A percentile compares a stretch with the other conserved stretches of the same genome.
These are phyloP conservation scores for Agrostemma githago DNA, from an alignment of 148 eudicot genomes.

Conservation along the genomic window DNA sequence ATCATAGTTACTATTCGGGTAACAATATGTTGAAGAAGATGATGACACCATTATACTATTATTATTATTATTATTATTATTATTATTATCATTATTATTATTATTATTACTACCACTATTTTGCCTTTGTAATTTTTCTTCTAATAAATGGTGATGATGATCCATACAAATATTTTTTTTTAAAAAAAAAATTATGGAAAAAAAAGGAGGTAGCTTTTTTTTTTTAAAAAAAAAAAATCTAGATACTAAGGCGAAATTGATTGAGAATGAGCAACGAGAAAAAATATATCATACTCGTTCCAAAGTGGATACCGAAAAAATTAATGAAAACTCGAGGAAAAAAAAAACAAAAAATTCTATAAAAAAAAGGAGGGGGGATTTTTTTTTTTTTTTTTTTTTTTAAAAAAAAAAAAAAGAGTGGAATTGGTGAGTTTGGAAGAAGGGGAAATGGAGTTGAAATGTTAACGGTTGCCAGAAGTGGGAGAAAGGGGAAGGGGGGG, in stretches of 20 bases:
- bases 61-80: slow-evolving; percentile 14
- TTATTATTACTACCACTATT: slow-evolving; percentile 11
- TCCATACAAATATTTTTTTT: slow-evolving; percentile 15
- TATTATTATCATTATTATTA: not conserved
- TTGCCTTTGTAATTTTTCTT: slow-evolving; percentile 27
- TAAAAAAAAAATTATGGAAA: not conserved
- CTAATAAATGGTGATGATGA: slow-evolving; percentile 22
- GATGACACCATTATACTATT: slow-evolving; percentile 32
- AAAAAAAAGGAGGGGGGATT: slow-evolving; percentile 9
- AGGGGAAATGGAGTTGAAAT: slow-evolving; percentile 23
- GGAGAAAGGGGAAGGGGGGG: slow-evolving; percentile 18
- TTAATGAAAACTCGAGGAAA: slow-evolving; percentile 6
- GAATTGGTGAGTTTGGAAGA: slow-evolving; percentile 23
- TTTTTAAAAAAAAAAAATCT: not conserved
- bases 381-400: too few relatives aligned
- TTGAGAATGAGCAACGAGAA: too few relatives aligned
- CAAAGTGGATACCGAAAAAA: not conserved
- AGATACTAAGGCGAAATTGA: not conserved
- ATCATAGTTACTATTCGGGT: slow-evolving; percentile 28
- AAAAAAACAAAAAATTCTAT: not conserved
- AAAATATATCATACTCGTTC: too few relatives aligned
- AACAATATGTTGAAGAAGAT: slow-evolving; percentile 33
- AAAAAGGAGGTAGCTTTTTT: slow-evolving; percentile 6
- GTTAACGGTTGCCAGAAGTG: slow-evolving; percentile 34
- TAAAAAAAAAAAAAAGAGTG: slow-evolving; percentile 4